A percentile compares a stretch with the other conserved stretches of the same genome.
phyloP scores from a whole-genome alignment of 108 stramenopile species.

The Cyclostephanos tholiformis region DNA sequence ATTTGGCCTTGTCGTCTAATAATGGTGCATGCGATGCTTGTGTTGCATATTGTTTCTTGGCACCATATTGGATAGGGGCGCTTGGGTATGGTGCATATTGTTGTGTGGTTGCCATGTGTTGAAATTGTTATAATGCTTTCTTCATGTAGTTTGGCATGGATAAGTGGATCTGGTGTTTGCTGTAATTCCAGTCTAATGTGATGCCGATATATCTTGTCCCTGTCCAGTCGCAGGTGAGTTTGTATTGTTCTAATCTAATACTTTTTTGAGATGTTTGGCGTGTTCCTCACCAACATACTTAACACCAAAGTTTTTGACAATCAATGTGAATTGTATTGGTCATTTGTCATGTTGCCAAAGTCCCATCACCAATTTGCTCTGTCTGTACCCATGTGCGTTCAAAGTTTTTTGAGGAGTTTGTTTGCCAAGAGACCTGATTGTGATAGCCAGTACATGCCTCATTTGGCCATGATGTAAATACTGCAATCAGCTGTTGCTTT shows the following conservation, averaged over 20 bases:
- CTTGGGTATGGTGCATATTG: constrained; percentile 45
- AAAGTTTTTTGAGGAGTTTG: constrained; percentile 3
- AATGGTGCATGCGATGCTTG: constrained; percentile 27
- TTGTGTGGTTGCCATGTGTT: constrained; percentile 38
- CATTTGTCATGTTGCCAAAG: constrained; percentile 37
- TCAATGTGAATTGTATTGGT: constrained; percentile 17
- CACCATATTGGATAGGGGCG: constrained; percentile 35
- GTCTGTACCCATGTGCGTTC: too few relatives aligned
- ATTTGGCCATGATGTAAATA: constrained; percentile 15
- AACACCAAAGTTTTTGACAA: too few relatives aligned
- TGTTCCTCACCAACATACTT: constrained; percentile 15
- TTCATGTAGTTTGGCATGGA: constrained; percentile 59
- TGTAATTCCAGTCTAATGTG: constrained; percentile 30
- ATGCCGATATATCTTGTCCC: constrained; percentile 47
- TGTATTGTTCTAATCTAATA: constrained; percentile 21
- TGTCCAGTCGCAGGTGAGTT: constrained; percentile 32
- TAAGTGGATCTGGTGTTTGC: constrained; percentile 23
- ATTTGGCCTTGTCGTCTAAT: constrained; percentile 21
- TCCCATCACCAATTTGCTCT: constrained; percentile 33
- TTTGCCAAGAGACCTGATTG: constrained; percentile 36
- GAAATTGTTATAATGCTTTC: constrained; percentile 38
- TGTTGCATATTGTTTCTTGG: constrained; percentile 34
- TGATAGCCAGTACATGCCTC: too few relatives aligned
- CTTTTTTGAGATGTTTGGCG: constrained; percentile 21
- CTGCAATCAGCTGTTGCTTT: background rate